phyloP scores from a whole-genome alignment of 75 land plant genomes.

The Cupressus sempervirens region DNA sequence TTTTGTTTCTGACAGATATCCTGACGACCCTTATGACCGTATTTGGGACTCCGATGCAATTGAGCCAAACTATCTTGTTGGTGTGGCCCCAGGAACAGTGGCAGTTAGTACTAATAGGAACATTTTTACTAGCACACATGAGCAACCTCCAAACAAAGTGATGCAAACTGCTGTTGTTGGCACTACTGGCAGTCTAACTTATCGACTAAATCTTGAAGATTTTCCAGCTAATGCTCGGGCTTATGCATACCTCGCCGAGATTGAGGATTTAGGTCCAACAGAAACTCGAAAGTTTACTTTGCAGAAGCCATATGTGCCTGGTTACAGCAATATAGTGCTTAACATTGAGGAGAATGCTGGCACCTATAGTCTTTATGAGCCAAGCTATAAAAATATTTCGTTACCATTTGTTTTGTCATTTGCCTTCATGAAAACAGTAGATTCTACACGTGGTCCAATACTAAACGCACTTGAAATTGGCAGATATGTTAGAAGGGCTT shows the following conservation, averaged over 20 bases:
- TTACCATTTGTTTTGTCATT: conserved; percentile 48
- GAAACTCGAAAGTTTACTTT: conserved; percentile 56
- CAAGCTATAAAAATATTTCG: conserved; percentile 57
- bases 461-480: conserved; percentile 69
- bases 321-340: conserved; percentile 42
- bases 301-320: conserved; percentile 36
- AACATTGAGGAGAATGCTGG: conserved; percentile 62
- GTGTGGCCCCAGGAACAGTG: conserved; percentile 39
- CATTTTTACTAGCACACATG: conserved; percentile 31
- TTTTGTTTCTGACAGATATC: conserved; percentile 44
- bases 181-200: conserved; percentile 44
- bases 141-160: conserved; percentile 64
- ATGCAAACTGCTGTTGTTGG: conserved; percentile 90
- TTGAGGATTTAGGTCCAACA: conserved; percentile 51
- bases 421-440: conserved; percentile 44
- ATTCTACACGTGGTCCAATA: conserved; percentile 61
- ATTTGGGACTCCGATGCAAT: conserved; percentile 72
- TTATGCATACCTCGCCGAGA: conserved; percentile 71
- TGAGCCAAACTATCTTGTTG: conserved; percentile 49
- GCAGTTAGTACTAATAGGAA: conserved; percentile 34
- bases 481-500: conserved; percentile 35
- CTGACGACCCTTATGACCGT: conserved; percentile 73
- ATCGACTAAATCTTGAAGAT: conserved; percentile 47
- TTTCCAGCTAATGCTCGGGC: conserved; percentile 68
- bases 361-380: conserved; percentile 57